phyloP scores from a whole-genome alignment of 768 basidiomycete species.

The Hygrophorus russula region DNA sequence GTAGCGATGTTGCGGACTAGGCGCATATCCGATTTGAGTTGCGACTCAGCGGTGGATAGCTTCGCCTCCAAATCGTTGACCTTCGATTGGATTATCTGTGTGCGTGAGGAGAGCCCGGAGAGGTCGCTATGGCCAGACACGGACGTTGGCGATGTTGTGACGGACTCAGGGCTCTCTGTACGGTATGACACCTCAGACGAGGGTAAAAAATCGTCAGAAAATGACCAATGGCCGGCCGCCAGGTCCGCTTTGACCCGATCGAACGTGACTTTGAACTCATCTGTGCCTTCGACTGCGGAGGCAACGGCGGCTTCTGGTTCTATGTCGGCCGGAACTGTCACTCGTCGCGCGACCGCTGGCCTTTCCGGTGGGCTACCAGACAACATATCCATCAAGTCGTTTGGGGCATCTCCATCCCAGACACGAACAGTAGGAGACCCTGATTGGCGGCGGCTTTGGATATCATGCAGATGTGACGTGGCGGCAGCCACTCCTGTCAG shows the following conservation, averaged over 20 bases:
- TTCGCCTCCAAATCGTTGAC: constrained; percentile 53
- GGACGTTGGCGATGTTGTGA: constrained; percentile 7
- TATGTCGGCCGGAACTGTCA: constrained; percentile 14
- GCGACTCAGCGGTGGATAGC: constrained; percentile 39
- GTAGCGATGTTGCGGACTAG: constrained; percentile 73
- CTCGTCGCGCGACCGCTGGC: constrained; percentile 18
- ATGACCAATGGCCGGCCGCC: constrained; percentile 36
- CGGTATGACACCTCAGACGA: constrained; percentile 7
- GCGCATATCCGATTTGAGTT: constrained; percentile 60
- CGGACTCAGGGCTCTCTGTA: constrained; percentile 1
- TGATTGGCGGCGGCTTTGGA: constrained; percentile 24
- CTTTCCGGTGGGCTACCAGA: constrained; percentile 18
- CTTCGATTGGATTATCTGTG: constrained; percentile 46
- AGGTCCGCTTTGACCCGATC: constrained; percentile 66
- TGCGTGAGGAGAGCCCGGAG: constrained; percentile 36
- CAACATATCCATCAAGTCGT: constrained; percentile 31
- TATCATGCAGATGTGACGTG: constrained; percentile 67
- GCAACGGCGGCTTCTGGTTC: constrained; percentile 35
- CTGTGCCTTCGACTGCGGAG: constrained; percentile 47
- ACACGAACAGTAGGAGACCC: constrained; percentile 16
- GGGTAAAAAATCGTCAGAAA: constrained; percentile 15
- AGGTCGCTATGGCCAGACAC: constrained; percentile 15
- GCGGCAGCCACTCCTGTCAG: constrained; percentile 82
- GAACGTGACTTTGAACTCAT: constrained; percentile 61
- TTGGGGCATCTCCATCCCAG: constrained; percentile 34